Base-by-base conservation (phyloP, 1,284 basidiomycete species). In the Abortiporus biennis region DNA sequence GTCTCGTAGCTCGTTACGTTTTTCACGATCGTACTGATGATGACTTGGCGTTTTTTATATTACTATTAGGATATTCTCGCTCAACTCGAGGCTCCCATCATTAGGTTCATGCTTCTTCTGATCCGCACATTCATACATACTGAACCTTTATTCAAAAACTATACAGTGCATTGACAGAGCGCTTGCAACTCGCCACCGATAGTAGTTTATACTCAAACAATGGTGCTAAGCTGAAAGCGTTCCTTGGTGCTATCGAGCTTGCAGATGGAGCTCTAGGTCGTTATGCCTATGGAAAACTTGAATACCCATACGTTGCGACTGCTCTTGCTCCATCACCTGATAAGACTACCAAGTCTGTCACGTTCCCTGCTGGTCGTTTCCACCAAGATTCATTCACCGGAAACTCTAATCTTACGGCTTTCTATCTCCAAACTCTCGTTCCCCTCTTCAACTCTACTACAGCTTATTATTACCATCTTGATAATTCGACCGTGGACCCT, bases 271-370 rank as follows among this genome's bases (percentile, higher is more conserved):
- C 30, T 3, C 15, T 25, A 8, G 49, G 49, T 8, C 42, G 50
- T 2, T 53, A 42, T 38, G 42, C 27, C 27, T 53, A 53, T 36
- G 50, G 51, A n/a, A 53, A 44, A 22, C 42, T 53, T 13, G 51
- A 53, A 22, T 53, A 49, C 31, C 49, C 51, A 0, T 51, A 42
- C 42, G 48, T 46, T 21, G 4, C 25, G 22, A 9, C 4, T 24
- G 22, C 20, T 1, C 30, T 49, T n/a, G 36, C 43, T 11, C 4
- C 15, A n/a, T 19, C 43, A 2, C 45, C 50, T 4, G 51, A 53
- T 42, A 33, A 22, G 6, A 34, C 43, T 4, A 41, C 47, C 3
- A 19, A 20, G 35, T 12, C 38, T 11, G 42, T 43, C 20, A 4
- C 47, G 2, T 53, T 48, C 45, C 45, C 51, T 9, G 49, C 51